Evolutionary conservation across 345 rosid species (phyloP).

Genomic region (Eucalyptus microcorys): DNA sequence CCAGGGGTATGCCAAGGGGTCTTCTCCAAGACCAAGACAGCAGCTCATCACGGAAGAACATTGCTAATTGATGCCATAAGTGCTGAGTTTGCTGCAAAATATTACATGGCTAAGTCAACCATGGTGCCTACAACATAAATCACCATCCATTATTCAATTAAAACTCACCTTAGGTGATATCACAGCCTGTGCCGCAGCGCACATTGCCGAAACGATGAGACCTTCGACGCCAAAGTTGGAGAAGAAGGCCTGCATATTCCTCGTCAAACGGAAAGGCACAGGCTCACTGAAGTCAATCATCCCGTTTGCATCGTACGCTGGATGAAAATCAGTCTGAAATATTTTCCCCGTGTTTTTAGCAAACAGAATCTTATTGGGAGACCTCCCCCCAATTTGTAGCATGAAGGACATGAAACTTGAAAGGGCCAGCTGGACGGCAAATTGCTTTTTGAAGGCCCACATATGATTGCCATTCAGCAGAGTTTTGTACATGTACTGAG

Average conservation of each 20-base stretch:
- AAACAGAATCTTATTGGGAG: conserved; percentile 89
- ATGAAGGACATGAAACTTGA: conserved; percentile 98
- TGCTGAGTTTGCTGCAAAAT: conserved; percentile 73
- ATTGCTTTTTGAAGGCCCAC: conserved; percentile 99
- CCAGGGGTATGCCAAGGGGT: conserved; percentile 62
- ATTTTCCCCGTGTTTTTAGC: conserved; percentile 97
- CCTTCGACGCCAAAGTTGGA: conserved; percentile 96
- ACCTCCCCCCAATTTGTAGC: conserved; percentile 97
- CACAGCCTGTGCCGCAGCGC: conserved; percentile 91
- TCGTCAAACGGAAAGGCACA: conserved; percentile 92
- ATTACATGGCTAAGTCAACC: background rate
- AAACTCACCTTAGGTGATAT: conserved; percentile 69
- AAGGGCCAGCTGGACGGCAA: conserved; percentile 91
- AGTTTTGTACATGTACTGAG: conserved; percentile 97
- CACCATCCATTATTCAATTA: background rate
- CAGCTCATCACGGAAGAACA: conserved; percentile 97
- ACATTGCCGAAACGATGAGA: conserved; percentile 88
- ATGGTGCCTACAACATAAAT: background rate
- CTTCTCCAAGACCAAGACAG: conserved; percentile 95
- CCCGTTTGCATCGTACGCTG: conserved; percentile 84
- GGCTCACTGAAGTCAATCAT: conserved; percentile 92
- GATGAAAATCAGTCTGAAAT: conserved; percentile 98
- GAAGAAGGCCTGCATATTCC: conserved; percentile 97
- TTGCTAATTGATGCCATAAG: conserved; percentile 89
- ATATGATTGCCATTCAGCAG: conserved; percentile 77